Conservation (phyloP, 169 alveolate species). For the Eimeria sp. region DNA sequence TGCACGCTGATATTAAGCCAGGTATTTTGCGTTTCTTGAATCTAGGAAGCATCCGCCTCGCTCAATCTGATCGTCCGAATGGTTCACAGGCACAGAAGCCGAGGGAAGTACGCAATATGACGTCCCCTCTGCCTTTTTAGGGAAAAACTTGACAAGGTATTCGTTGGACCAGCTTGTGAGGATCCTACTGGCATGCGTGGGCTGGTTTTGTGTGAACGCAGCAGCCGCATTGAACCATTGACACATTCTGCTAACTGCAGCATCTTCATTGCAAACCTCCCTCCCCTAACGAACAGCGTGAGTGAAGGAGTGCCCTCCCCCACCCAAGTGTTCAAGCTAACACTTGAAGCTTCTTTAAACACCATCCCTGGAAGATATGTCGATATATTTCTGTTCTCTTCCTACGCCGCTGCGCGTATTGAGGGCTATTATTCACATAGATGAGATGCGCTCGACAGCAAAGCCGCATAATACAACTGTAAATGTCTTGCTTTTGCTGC, state of each 20-base stretch:
- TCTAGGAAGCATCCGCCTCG: constrained; percentile 12
- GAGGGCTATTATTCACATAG: background rate
- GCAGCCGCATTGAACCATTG: constrained; percentile 54
- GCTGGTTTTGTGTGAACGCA: background rate
- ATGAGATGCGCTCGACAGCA: background rate
- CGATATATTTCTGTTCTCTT: background rate
- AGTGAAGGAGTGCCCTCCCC: background rate
- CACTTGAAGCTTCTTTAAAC: background rate
- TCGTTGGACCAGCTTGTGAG: background rate
- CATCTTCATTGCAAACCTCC: constrained; percentile 70
- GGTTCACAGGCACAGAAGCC: constrained; percentile 27
- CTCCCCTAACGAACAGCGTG: constrained; percentile 62
- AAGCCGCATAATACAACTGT: background rate
- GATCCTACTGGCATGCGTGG: background rate
- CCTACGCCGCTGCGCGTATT: background rate
- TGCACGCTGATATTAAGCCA: background rate
- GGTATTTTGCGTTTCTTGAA: background rate
- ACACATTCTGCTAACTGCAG: constrained; percentile 69
- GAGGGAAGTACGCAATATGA: constrained; percentile 5
- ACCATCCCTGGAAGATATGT: background rate
- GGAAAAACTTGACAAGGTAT: background rate
- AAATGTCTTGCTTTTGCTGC: background rate
- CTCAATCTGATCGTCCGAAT: constrained; percentile 38
- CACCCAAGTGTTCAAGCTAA: background rate
- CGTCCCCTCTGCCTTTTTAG: background rate